Conservation (phyloP, 2,329 filamentous ascomycete genomes). For the Paramyrothecium roridum region DNA sequence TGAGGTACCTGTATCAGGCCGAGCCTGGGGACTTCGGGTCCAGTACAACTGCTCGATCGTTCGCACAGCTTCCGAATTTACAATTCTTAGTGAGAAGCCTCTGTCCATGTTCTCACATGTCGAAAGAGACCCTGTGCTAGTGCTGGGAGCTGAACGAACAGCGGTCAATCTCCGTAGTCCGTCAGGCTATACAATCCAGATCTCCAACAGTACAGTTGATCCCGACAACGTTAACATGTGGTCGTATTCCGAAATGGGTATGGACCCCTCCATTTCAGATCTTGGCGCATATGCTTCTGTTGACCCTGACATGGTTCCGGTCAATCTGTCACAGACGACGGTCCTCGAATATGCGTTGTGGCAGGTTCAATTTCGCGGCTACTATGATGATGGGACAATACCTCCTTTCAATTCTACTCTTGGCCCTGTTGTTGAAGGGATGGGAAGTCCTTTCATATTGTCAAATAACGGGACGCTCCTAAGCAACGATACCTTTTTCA, state of each 20-base stretch:
- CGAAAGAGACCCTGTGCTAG: neutral
- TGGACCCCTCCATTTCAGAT: neutral
- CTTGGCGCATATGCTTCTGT: neutral
- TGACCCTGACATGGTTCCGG: neutral
- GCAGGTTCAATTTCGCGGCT: neutral
- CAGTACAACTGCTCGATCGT: constrained; percentile 9
- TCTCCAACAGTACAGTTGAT: neutral
- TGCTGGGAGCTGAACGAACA: neutral
- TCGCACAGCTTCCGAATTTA: constrained; percentile 6
- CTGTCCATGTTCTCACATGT: neutral
- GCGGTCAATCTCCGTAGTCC: neutral
- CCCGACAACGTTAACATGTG: neutral
- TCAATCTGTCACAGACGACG: neutral
- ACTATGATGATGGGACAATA: neutral
- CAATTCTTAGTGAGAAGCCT: constrained; percentile 6
- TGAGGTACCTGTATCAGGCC: constrained; percentile 5
- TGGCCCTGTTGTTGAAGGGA: neutral
- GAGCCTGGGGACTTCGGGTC: constrained; percentile 7
- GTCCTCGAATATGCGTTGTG: constrained; percentile 8
- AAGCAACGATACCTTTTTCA: constrained; percentile 5
- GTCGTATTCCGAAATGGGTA: neutral
- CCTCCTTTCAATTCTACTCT: constrained; percentile 2
- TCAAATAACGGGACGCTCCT: neutral
- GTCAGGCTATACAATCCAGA: neutral
- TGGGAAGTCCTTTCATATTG: constrained; percentile 3